Conservation (phyloP, 1,284 basidiomycete genomes). For the Rhodotorula sp. region DNA sequence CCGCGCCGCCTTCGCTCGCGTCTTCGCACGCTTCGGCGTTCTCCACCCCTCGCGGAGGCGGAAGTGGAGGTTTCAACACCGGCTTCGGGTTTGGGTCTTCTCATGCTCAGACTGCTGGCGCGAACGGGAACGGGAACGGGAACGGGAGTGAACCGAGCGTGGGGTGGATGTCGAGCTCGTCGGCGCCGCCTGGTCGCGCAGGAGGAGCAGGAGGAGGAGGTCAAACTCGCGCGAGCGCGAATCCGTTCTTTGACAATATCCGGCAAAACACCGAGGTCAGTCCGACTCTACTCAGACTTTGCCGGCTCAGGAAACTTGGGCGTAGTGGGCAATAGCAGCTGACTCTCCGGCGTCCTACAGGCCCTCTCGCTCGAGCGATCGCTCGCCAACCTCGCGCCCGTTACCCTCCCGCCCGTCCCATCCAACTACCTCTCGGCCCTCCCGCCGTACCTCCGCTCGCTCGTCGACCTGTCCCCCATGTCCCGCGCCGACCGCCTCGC, state of each 20-base stretch:
- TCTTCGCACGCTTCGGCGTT: slow-evolving; percentile 1
- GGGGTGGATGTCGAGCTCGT: background rate
- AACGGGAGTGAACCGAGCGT: no score
- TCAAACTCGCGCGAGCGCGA: slow-evolving; percentile 42
- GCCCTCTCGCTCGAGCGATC: slow-evolving; percentile 42
- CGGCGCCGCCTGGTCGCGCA: background rate
- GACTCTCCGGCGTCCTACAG: slow-evolving; percentile 13
- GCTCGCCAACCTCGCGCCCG: slow-evolving; percentile 66
- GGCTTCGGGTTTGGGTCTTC: no score
- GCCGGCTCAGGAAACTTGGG: no score
- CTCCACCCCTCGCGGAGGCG: background rate
- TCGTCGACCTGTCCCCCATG: slow-evolving; percentile 58
- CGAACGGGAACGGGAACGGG: no score
- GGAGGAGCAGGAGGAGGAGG: background rate
- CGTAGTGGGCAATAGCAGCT: background rate
- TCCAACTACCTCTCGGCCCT: slow-evolving; percentile 54
- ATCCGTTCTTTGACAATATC: slow-evolving; percentile 74
- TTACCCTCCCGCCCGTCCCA: slow-evolving; percentile 63
- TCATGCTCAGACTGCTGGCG: no score
- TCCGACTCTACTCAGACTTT: background rate
- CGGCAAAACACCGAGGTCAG: slow-evolving; percentile 80
- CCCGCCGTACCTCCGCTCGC: slow-evolving; percentile 75
- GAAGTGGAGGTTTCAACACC: background rate
- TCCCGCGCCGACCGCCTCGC: slow-evolving; percentile 77
- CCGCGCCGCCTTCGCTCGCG: background rate